Percentiles rank a stretch among this genome's conserved stretches.
Evolutionary conservation across 257 asterid genomes (phyloP).

Genomic region (Leonotis leonurus): DNA sequence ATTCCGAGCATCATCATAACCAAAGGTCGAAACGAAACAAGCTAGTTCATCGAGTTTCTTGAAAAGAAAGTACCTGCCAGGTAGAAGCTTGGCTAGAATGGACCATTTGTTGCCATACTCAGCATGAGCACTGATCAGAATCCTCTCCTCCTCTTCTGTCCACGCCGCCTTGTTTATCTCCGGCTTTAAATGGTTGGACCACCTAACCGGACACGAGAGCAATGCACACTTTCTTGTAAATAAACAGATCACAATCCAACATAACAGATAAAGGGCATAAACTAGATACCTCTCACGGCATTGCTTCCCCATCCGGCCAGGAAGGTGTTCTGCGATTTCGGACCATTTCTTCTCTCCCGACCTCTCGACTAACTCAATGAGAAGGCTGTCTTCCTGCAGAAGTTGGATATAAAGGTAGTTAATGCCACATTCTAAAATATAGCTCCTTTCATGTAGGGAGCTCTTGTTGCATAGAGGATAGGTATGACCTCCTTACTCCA

Average conservation of each 20-base stretch:
- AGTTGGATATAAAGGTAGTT: background rate
- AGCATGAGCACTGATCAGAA: slow-evolving; percentile 35
- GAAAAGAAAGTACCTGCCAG: slow-evolving; percentile 40
- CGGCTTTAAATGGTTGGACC: slow-evolving; percentile 54
- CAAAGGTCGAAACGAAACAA: background rate
- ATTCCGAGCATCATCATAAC: background rate
- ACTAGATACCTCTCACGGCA: slow-evolving; percentile 49
- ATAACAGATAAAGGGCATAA: background rate
- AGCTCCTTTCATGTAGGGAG: background rate
- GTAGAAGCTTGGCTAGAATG: slow-evolving; percentile 40
- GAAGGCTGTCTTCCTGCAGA: slow-evolving; percentile 44
- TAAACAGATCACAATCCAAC: background rate
- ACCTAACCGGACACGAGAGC: slow-evolving; percentile 17
- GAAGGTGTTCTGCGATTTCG: slow-evolving; percentile 37
- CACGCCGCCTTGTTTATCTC: slow-evolving; percentile 43
- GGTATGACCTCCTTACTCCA: slow-evolving; percentile 48
- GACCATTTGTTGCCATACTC: slow-evolving; percentile 55
- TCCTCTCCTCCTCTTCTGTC: slow-evolving; percentile 46
- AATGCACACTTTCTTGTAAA: background rate
- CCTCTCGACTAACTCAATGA: slow-evolving; percentile 31
- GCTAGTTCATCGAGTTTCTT: background rate
- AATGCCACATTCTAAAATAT: background rate
- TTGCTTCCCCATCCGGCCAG: slow-evolving; percentile 58
- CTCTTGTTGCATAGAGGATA: background rate
- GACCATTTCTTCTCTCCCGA: slow-evolving; percentile 36